Conservation (phyloP, 2,329 filamentous ascomycete genomes). For the Zymoseptoria brevis region DNA sequence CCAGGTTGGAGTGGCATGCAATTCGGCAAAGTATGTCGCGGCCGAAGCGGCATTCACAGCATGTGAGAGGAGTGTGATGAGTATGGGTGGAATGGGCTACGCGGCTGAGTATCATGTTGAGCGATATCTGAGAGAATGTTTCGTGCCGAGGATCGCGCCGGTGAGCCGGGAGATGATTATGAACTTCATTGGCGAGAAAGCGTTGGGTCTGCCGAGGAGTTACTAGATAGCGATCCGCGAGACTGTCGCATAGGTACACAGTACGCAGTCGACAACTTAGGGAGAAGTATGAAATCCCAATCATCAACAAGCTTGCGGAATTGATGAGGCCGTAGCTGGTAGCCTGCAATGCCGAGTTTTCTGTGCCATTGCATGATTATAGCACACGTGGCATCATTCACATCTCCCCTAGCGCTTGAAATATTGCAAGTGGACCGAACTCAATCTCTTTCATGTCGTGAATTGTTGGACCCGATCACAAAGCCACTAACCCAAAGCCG, state of each 20-base stretch:
- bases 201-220: slow-evolving; percentile 57
- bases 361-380: too few relatives aligned
- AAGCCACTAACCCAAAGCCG: background rate
- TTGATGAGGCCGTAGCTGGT: too few relatives aligned
- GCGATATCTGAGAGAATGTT: slow-evolving; percentile 50
- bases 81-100: slow-evolving; percentile 57
- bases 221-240: slow-evolving; percentile 40
- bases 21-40: slow-evolving; percentile 51
- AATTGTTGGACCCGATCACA: background rate
- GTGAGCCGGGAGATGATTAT: slow-evolving; percentile 65
- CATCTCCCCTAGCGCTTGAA: too few relatives aligned
- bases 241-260: background rate
- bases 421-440: too few relatives aligned
- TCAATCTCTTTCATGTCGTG: too few relatives aligned
- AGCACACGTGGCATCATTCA: too few relatives aligned
- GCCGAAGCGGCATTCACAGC: slow-evolving; percentile 54
- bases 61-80: slow-evolving; percentile 51
- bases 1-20: slow-evolving; percentile 47
- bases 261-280: background rate
- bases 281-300: too few relatives aligned
- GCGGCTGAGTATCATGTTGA: slow-evolving; percentile 57
- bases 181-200: slow-evolving; percentile 64
- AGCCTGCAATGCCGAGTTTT: too few relatives aligned
- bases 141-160: slow-evolving; percentile 53
- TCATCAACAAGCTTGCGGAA: too few relatives aligned